phyloP scores from a whole-genome alignment of 2,329 filamentous ascomycete species.

The Xylaria sp. region DNA sequence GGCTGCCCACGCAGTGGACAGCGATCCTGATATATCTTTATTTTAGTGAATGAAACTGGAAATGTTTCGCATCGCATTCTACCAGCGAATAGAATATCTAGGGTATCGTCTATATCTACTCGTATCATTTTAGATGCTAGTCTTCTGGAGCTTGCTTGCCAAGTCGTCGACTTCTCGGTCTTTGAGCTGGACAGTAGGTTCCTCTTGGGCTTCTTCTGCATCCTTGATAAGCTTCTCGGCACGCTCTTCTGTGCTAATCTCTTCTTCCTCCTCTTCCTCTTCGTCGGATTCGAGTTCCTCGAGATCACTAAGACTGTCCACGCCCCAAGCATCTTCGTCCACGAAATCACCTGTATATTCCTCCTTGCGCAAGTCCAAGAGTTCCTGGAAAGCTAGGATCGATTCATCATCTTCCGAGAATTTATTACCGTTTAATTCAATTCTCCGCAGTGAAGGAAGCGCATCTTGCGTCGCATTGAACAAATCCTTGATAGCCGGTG shows the following conservation, averaged over 20 bases:
- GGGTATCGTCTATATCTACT: slow-evolving; percentile 24
- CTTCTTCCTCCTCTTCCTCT: slow-evolving; percentile 70
- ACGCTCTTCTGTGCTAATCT: slow-evolving; percentile 65
- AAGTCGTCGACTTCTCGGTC: slow-evolving; percentile 83
- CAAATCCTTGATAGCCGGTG: slow-evolving; percentile 73
- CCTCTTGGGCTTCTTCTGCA: slow-evolving; percentile 73
- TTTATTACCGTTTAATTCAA: slow-evolving; percentile 96
- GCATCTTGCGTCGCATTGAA: slow-evolving; percentile 68
- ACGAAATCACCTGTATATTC: slow-evolving; percentile 68
- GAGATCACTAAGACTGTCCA: slow-evolving; percentile 86
- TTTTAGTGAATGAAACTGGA: not conserved
- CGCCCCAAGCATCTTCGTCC: slow-evolving; percentile 80
- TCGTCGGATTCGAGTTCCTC: slow-evolving; percentile 75
- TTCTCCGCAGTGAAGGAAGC: slow-evolving; percentile 78
- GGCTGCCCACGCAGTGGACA: not conserved
- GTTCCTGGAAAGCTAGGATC: slow-evolving; percentile 69
- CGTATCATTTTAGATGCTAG: slow-evolving; percentile 54
- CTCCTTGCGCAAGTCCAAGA: slow-evolving; percentile 80
- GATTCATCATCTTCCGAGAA: slow-evolving; percentile 84
- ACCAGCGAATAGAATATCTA: slow-evolving; percentile 3
- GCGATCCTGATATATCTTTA: not conserved
- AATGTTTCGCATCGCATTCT: slow-evolving; percentile 9
- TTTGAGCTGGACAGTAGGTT: slow-evolving; percentile 72
- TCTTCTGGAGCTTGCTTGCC: slow-evolving; percentile 76
- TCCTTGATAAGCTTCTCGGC: slow-evolving; percentile 73